Evolutionary conservation across 1,139 yeast genomes (phyloP).

Genomic region (Geotrichum carabidarum): DNA sequence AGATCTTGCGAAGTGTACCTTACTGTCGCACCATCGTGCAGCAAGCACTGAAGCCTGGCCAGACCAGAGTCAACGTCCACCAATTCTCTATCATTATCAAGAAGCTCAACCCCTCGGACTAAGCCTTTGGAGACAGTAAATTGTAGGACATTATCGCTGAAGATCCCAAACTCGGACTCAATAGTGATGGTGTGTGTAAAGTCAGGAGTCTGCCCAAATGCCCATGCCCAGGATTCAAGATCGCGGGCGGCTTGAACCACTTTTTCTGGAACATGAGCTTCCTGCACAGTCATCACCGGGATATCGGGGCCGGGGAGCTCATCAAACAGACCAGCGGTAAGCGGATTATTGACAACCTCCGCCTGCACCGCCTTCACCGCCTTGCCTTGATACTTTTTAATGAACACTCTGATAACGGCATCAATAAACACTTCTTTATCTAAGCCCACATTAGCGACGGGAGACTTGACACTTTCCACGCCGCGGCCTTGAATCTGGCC

Average conservation of each 20-base stretch:
- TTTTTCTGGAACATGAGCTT: slow-evolving; percentile 26
- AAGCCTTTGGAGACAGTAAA: slow-evolving; percentile 5
- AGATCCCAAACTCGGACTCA: neutral
- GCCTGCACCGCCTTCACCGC: neutral
- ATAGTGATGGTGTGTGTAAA: slow-evolving; percentile 46
- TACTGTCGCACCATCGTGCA: neutral
- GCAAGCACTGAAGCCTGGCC: neutral
- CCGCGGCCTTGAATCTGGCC: slow-evolving; percentile 49
- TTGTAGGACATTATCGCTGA: neutral
- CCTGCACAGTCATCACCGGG: slow-evolving; percentile 42
- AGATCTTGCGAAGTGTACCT: neutral
- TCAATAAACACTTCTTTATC: slow-evolving; percentile 46
- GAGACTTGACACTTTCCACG: slow-evolving; percentile 69
- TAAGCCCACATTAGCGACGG: slow-evolving; percentile 47
- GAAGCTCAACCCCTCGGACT: neutral
- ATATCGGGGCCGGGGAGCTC: neutral
- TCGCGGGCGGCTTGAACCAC: slow-evolving; percentile 35
- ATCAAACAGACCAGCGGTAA: slow-evolving; percentile 11
- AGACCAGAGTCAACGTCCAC: neutral
- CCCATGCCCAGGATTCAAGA: slow-evolving; percentile 63
- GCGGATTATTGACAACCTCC: slow-evolving; percentile 4
- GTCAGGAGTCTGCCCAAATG: slow-evolving; percentile 63
- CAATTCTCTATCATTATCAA: neutral
- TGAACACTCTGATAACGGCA: slow-evolving; percentile 34
- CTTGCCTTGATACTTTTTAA: neutral